phyloP scores from a whole-genome alignment of 352 stramenopile genomes.

The Phytopythium litorale region DNA sequence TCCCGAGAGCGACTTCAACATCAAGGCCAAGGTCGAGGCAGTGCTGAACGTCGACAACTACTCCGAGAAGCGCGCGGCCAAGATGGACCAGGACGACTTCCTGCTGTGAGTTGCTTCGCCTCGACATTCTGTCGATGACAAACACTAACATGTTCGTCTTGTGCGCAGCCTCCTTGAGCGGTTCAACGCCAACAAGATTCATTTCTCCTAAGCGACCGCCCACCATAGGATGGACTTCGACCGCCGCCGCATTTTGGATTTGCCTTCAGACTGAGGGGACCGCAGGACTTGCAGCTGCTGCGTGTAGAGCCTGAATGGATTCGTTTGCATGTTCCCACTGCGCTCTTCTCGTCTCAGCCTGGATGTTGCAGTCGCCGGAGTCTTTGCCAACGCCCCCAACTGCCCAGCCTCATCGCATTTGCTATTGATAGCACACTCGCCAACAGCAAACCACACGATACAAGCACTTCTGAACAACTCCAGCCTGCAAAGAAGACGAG shows the following conservation, averaged over 20 bases:
- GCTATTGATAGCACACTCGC: background rate
- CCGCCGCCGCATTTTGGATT: background rate
- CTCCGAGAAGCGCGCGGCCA: conserved; percentile 89
- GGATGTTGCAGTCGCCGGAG: background rate
- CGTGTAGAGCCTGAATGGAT: background rate
- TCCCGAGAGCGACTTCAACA: conserved; percentile 69
- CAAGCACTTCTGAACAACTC: background rate
- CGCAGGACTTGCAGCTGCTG: background rate
- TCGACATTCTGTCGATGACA: background rate
- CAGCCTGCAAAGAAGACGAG: background rate
- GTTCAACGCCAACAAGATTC: conserved; percentile 96
- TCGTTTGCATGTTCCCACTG: background rate
- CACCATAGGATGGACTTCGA: background rate
- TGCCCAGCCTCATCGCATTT: background rate
- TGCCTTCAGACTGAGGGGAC: background rate
- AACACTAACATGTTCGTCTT: background rate
- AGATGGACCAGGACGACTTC: conserved; percentile 99
- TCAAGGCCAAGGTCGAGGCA: conserved; percentile 93
- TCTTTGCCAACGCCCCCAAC: background rate
- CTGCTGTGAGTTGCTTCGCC: conserved; percentile 61
- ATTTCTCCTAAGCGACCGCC: conserved; percentile 86
- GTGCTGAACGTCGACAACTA: conserved; percentile 90
- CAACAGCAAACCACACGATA: background rate
- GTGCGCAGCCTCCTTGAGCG: conserved; percentile 84
- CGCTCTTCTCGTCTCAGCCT: background rate